Evolutionary conservation across 306 rosid species (phyloP).

Genomic region (Vachellia pachyceras): DNA sequence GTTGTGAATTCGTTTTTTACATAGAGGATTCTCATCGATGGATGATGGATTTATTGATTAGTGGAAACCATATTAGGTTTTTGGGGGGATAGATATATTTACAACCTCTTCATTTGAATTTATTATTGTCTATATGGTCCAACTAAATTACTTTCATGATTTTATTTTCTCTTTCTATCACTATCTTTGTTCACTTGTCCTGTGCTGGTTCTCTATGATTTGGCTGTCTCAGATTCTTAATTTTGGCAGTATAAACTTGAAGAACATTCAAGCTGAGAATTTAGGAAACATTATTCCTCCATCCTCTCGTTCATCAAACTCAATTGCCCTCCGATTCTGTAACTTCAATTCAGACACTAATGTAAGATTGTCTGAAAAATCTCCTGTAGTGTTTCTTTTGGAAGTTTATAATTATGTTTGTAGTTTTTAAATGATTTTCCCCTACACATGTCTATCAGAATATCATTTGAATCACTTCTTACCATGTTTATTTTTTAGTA

Average conservation of each 20-base stretch:
- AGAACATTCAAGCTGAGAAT: conserved; percentile 89
- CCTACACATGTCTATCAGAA: conserved; percentile 12
- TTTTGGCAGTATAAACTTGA: conserved; percentile 98
- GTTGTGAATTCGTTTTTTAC: not conserved
- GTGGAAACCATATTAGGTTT: not conserved
- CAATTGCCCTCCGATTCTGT: conserved; percentile 82
- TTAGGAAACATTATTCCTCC: conserved; percentile 78
- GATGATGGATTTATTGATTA: not conserved
- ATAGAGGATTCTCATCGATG: not conserved
- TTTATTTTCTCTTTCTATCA: conserved; percentile 32
- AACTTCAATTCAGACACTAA: conserved; percentile 50
- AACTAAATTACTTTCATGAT: conserved; percentile 9
- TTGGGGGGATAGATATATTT: not conserved
- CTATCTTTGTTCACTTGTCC: conserved; percentile 33
- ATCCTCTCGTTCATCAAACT: conserved; percentile 85
- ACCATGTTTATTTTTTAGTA: conserved; percentile 8
- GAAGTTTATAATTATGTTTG: conserved; percentile 26
- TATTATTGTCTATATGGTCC: not conserved
- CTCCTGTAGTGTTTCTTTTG: conserved; percentile 23
- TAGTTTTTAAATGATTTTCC: conserved; percentile 16
- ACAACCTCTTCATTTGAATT: not conserved
- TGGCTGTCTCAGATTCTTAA: conserved; percentile 77
- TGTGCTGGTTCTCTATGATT: conserved; percentile 52
- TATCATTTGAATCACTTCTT: not conserved
- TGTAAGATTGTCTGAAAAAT: conserved; percentile 55